A percentile compares a stretch with the other conserved stretches of the same genome.
These are phyloP conservation scores for Tremella yokohamensis DNA, from an alignment of 768 basidiomycete species.

Conservation along the genomic window DNA sequence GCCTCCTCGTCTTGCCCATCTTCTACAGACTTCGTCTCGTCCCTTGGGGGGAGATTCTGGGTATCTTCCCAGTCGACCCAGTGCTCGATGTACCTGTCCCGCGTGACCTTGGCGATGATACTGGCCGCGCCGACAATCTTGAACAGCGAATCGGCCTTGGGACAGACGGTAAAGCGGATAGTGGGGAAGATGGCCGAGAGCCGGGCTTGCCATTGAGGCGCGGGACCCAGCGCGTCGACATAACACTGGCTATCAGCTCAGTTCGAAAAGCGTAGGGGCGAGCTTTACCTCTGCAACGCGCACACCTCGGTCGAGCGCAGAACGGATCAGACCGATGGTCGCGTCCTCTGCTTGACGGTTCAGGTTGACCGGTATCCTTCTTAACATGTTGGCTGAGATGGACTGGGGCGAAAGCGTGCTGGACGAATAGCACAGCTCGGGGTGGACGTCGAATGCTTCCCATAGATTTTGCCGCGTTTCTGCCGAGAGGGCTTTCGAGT, in stretches of 20 bases:
- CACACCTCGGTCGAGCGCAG: slow-evolving; percentile 76
- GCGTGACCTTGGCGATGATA: slow-evolving; percentile 92
- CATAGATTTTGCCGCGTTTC: slow-evolving; percentile 58
- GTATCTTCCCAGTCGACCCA: slow-evolving; percentile 59
- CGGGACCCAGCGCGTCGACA: slow-evolving; percentile 89
- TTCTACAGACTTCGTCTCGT: neutral
- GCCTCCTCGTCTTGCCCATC: slow-evolving; percentile 50
- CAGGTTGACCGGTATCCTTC: slow-evolving; percentile 74
- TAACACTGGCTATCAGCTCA: slow-evolving; percentile 22
- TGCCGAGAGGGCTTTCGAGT: slow-evolving; percentile 84
- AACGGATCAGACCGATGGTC: slow-evolving; percentile 79
- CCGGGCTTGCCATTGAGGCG: slow-evolving; percentile 77
- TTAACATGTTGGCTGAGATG: slow-evolving; percentile 87
- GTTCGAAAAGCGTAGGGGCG: neutral
- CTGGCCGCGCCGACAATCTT: slow-evolving; percentile 96
- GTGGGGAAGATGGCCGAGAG: slow-evolving; percentile 76
- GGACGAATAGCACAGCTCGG: slow-evolving; percentile 47
- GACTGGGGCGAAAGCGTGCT: slow-evolving; percentile 70
- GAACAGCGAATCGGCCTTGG: slow-evolving; percentile 92
- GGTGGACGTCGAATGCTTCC: slow-evolving; percentile 32
- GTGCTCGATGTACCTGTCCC: slow-evolving; percentile 80
- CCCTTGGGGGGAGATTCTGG: slow-evolving; percentile 2
- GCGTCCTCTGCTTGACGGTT: slow-evolving; percentile 60
- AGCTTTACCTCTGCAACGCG: slow-evolving; percentile 67
- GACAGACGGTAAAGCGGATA: slow-evolving; percentile 79